A percentile compares a stretch with the other conserved stretches of the same genome.
Evolutionary conservation across 2,329 filamentous ascomycete species (phyloP).

Genomic region (Colletotrichum sp.): DNA sequence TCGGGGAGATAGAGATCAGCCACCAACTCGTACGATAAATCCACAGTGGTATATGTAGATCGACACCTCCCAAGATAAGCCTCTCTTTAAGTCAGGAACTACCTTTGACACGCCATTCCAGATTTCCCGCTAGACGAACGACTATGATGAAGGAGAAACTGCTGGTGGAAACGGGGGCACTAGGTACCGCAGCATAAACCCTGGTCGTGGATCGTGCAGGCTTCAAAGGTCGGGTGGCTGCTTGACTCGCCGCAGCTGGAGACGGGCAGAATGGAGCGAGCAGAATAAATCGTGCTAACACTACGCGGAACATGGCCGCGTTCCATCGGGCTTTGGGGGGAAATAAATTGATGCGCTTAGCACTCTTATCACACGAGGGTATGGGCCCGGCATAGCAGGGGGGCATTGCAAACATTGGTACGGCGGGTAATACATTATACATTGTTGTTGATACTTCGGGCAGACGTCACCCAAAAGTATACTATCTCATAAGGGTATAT

Average conservation of each 20-base stretch:
- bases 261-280: neutral
- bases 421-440: constrained; percentile 8
- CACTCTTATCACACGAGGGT: neutral
- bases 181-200: neutral
- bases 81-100: neutral
- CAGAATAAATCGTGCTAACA: neutral
- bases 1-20: neutral
- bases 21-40: neutral
- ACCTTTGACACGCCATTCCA: neutral
- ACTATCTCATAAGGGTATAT: constrained; percentile 1
- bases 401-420: neutral
- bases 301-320: neutral
- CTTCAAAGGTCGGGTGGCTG: neutral
- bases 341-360: neutral
- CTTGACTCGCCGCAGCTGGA: neutral
- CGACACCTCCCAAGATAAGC: neutral
- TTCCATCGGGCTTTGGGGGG: neutral
- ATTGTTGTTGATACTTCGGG: neutral
- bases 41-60: neutral
- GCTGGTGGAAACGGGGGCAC: neutral
- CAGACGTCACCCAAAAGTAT: neutral
- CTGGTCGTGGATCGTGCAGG: neutral
- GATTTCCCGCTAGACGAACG: neutral
- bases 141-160: neutral
- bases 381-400: neutral